Conservation (phyloP, 2,329 filamentous ascomycete genomes). For the Metarhizium anisopliae region DNA sequence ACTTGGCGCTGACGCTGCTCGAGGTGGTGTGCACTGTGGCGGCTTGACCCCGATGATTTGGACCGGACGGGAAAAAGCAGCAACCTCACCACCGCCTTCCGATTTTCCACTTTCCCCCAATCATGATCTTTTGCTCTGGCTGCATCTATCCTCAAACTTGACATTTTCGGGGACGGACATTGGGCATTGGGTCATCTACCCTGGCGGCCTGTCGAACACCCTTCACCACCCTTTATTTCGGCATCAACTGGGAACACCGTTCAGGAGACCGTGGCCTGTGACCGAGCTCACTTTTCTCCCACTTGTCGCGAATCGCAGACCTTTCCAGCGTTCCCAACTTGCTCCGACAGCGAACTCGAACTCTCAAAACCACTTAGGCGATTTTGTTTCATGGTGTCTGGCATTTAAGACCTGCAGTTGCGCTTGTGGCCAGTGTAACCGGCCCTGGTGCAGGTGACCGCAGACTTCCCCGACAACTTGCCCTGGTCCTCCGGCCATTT, state of each 20-base stretch:
- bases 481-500: neutral
- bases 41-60: no score
- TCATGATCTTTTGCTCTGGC: neutral
- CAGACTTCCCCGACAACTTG: neutral
- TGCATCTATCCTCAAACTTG: neutral
- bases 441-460: neutral
- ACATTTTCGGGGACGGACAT: neutral
- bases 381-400: neutral
- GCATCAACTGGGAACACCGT: neutral
- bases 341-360: no score
- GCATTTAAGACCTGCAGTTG: neutral
- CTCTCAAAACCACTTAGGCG: no score
- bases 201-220: neutral
- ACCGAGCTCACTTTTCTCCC: neutral
- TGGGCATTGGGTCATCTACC: neutral
- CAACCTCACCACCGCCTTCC: neutral
- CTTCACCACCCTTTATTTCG: neutral
- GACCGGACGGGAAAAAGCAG: no score
- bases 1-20: no score
- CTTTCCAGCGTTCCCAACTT: no score
- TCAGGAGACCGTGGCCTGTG: neutral
- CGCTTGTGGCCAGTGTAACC: neutral
- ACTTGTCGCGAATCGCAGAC: no score
- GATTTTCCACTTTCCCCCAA: neutral
- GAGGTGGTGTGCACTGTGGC: no score